Percentiles rank a stretch among this genome's conserved stretches.
Evolutionary conservation across 495 filamentous ascomycete species (phyloP).

Genomic region (Parmelia sp.): DNA sequence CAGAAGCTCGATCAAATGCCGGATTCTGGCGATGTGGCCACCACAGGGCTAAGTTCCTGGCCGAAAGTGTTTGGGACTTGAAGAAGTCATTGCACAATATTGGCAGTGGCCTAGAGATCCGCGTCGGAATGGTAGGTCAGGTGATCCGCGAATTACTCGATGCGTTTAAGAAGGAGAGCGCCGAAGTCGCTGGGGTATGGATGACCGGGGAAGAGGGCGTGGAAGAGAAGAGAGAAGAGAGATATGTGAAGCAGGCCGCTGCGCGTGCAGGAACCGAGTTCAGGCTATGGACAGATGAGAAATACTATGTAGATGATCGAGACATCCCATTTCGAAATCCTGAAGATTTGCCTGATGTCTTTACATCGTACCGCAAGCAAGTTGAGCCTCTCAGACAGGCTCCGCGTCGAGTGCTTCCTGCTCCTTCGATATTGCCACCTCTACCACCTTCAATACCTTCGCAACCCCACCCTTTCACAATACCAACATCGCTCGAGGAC

Average conservation of each 20-base stretch:
- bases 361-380: slow-evolving; percentile 60
- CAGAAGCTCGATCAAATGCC: slow-evolving; percentile 47
- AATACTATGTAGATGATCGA: slow-evolving; percentile 65
- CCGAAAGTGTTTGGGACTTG: slow-evolving; percentile 61
- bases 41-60: slow-evolving; percentile 60
- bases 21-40: slow-evolving; percentile 62
- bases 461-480: slow-evolving; percentile 52
- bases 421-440: slow-evolving; percentile 46
- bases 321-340: slow-evolving; percentile 46
- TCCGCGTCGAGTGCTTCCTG: slow-evolving; percentile 45
- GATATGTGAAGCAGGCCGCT: slow-evolving; percentile 43
- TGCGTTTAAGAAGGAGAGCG: slow-evolving; percentile 35
- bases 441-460: slow-evolving; percentile 47
- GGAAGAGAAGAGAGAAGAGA: slow-evolving; percentile 59
- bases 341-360: slow-evolving; percentile 57
- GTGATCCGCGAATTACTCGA: slow-evolving; percentile 48
- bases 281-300: slow-evolving; percentile 60
- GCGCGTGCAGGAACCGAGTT: slow-evolving; percentile 45
- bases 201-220: slow-evolving; percentile 58
- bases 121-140: slow-evolving; percentile 53
- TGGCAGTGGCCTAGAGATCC: slow-evolving; percentile 53
- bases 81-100: slow-evolving; percentile 49
- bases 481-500: slow-evolving; percentile 46
- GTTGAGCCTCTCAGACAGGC: slow-evolving; percentile 57
- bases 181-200: slow-evolving; percentile 56